Base-by-base conservation (phyloP, 176 grass and related monocot genomes). In the Themeda triandra region DNA sequence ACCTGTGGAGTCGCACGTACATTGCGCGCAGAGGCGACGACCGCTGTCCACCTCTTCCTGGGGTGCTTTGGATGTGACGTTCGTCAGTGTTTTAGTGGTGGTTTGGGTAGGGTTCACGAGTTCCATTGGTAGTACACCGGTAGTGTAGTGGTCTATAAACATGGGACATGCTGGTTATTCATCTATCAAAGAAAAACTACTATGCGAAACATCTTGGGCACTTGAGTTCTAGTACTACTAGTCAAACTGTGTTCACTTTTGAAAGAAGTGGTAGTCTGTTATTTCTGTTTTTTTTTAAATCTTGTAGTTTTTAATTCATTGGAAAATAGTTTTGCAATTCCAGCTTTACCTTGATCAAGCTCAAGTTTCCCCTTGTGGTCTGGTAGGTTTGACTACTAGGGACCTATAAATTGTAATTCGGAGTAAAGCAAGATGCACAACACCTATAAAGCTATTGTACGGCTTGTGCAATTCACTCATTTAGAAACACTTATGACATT, bases 1-100 rank as follows among this genome's bases (percentile, higher is more conserved):
- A 78, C 56, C 36, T 78, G 36, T 78, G 75, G 56, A 78, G 75
- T 37, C 76, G 14, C 13, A 78, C 56, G 1, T 78, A 63, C 24
- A 25, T 78, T 18, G 58, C 15, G 0, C 24, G n/a, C 4, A 33
- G 8, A n/a, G 56, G 56, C 13, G 14, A 8, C 56, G 35, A 53
- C 21, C n/a, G 2, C 41, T n/a, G 56, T 6, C 24, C 76, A 29
- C 41, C 23, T 19, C 56, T 63, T 25, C 35, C 76, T 28, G 56
- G 56, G 6, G 23, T 78, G 36, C 24, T 78, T 42, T 78, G 76
- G 76, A 44, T 78, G 56, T 78, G 70, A 73, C 4, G n/a, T 13
- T n/a, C 15, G 0, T 67, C 64, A 10, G 37, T 13, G 68, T 14
- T 39, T 11, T 23, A 71, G 21, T 40, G 67, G 10, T 40, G 0